Percentiles rank a stretch among this genome's conserved stretches.
phyloP scores from a whole-genome alignment of 768 basidiomycete species.

The Leccinum barrowsii region DNA sequence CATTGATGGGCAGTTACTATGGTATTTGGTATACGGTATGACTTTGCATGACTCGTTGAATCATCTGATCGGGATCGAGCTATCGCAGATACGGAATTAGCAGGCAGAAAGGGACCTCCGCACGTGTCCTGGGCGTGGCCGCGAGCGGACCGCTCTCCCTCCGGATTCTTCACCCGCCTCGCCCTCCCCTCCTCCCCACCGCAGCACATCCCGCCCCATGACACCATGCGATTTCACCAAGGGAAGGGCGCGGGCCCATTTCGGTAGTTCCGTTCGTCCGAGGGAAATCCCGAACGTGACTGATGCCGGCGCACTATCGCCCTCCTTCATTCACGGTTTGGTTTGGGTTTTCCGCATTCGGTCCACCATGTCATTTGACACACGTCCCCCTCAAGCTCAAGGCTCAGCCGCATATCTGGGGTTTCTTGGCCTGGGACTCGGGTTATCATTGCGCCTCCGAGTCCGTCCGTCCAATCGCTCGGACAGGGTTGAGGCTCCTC shows the following conservation, averaged over 20 bases:
- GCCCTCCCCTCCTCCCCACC: neutral
- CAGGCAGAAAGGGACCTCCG: neutral
- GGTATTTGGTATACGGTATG: neutral
- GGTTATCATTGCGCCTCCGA: neutral
- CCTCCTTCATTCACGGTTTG: neutral
- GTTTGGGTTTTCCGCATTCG: slow-evolving; percentile 12
- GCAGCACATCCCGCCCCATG: neutral
- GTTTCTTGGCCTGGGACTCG: neutral
- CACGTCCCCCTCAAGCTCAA: neutral
- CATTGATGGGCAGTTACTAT: neutral
- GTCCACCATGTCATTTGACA: slow-evolving; percentile 6
- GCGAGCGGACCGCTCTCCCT: neutral
- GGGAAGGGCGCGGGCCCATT: neutral
- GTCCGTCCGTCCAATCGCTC: neutral
- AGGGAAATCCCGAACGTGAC: slow-evolving; percentile 9
- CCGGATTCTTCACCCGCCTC: neutral
- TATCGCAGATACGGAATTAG: neutral
- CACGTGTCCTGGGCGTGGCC: slow-evolving; percentile 8
- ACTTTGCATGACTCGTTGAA: neutral
- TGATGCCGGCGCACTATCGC: slow-evolving; percentile 14
- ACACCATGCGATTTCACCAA: neutral
- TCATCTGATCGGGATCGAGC: neutral
- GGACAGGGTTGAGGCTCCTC: neutral
- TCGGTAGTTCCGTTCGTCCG: slow-evolving; percentile 3
- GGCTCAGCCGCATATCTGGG: neutral